Percentiles rank a stretch among this genome's conserved stretches.
These are phyloP conservation scores for Cyclotella distinguenda DNA, from an alignment of 108 stramenopile genomes.

Conservation along the genomic window DNA sequence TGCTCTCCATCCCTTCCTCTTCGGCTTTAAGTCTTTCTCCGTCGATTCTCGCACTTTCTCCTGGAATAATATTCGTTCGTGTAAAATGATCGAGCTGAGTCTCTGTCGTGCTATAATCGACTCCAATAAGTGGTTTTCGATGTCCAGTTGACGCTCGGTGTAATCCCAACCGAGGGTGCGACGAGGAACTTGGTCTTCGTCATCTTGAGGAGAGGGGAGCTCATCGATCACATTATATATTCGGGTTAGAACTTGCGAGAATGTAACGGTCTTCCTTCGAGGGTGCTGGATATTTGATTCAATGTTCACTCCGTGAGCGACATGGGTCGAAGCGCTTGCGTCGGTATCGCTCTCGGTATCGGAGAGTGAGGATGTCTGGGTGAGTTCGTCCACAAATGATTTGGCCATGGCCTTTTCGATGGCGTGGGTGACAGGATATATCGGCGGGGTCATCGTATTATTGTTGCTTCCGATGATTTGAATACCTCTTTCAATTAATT, in stretches of 20 bases:
- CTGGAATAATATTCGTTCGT: conserved; percentile 1
- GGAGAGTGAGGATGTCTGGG: too few species aligned
- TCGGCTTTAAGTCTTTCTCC: neutral
- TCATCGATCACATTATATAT: conserved; percentile 14
- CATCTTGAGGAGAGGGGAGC: conserved; percentile 1
- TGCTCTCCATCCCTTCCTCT: conserved; percentile 20
- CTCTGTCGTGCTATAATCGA: neutral
- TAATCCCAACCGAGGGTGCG: conserved; percentile 19
- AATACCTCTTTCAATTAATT: too few species aligned
- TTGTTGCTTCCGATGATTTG: too few species aligned
- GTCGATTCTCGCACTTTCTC: conserved; percentile 3
- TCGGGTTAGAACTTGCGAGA: conserved; percentile 12
- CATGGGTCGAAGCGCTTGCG: too few species aligned
- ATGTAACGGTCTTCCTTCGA: conserved; percentile 7
- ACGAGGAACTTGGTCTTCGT: conserved; percentile 7
- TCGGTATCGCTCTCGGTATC: too few species aligned
- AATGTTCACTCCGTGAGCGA: too few species aligned
- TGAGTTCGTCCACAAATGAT: too few species aligned
- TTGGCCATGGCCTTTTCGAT: too few species aligned
- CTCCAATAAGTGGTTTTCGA: conserved; percentile 1
- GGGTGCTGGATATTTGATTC: neutral
- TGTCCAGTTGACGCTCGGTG: conserved; percentile 5
- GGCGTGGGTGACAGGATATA: too few species aligned
- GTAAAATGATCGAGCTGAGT: conserved; percentile 1
- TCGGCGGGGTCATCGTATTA: too few species aligned